Evolutionary conservation across 805 yeast genomes (phyloP), one percentile per base, ranked within the genome.

Genomic region (Saturnispora ahearnii): DNA sequence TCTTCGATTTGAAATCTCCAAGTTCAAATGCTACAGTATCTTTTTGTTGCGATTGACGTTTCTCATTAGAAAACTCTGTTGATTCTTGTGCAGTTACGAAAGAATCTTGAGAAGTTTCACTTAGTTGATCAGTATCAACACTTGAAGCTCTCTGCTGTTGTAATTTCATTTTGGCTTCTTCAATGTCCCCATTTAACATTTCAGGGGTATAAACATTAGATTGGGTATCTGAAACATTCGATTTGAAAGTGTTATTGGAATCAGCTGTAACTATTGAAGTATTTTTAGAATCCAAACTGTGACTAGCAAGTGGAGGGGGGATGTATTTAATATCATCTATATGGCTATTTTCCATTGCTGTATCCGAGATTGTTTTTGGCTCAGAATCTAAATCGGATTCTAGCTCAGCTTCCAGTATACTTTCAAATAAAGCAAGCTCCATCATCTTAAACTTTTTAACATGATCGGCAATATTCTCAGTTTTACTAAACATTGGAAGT

Each of bases 81-180:
- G 29, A 22, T 43, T 59, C 62, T 18, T 54, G 49, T 3, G 63
- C 64, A 0, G 64, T 59, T n/a, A 60, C 61, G 51, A 53, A 60
- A 9, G 63, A 58, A 0, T 37, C 40, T n/a, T 28, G 28, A 10
- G 63, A 59, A n/a, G 24, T 18, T 18, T 34, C 42, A 3, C 46
- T 34, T 4, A 2, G 12, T 21, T 40, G 29, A 15, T 34, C 21
- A 4, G n/a, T 24, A 9, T 41, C 36, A 5, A 3, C 4, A 11
- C 26, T n/a, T 11, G 42, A 24, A 21, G 9, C 18, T 41, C 41
- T 24, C 28, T 36, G 24, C 28, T 41, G 26, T n/a, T 10, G 12
- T 26, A 44, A 12, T 30, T 31, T 33, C n/a, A 7, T 42, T 15
- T 34, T 36, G 1, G 50, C 50, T 24, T 29, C 8, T n/a, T 48